Evolutionary conservation across 805 yeast species (phyloP), one percentile per base, ranked within the genome.

Genomic region (Candida verbasci): DNA sequence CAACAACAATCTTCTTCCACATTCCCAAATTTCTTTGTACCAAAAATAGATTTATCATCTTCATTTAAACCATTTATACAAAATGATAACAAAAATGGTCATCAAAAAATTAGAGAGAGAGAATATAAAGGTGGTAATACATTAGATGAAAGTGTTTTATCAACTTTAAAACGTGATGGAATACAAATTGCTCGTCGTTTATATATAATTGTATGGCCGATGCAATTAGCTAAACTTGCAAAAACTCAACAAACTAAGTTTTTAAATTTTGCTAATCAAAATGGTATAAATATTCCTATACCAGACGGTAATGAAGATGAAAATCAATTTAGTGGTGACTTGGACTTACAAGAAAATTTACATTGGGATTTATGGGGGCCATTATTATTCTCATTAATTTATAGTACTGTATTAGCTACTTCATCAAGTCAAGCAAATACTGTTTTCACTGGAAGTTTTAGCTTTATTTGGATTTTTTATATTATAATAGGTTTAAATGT

Each of bases 311-410:
- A 50, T 21, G 67, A 60, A 23, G 61, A 58, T 16, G 56, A 58
- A 36, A 65, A 65, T 9, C n/a, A n/a, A n/a, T n/a, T n/a, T n/a
- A n/a, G n/a, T n/a, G n/a, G n/a, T n/a, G n/a, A n/a, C n/a, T n/a
- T n/a, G n/a, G n/a, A n/a, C n/a, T n/a, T n/a, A n/a, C n/a, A n/a
- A 28, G 50, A 44, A 15, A 56, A 46, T 35, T 50, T 75, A 35
- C 81, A 76, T 37, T 76, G 82, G 82, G 82, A 76, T 52, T 55
- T 76, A 34, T 76, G 86, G 87, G 88, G 88, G 2, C 88, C 88
- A 5, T 59, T 81, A 38, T 62, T 81, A 21, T 82, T 81, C 49
- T 72, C 81, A 9, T 60, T 82, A 38, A 51, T 66, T 22, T 74
- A 76, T 38, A 63, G 84, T 3, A 74, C 79, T 17, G 60, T 72